Evolutionary conservation across 352 stramenopile species (phyloP).

Genomic region (Pythium utonaiense): DNA sequence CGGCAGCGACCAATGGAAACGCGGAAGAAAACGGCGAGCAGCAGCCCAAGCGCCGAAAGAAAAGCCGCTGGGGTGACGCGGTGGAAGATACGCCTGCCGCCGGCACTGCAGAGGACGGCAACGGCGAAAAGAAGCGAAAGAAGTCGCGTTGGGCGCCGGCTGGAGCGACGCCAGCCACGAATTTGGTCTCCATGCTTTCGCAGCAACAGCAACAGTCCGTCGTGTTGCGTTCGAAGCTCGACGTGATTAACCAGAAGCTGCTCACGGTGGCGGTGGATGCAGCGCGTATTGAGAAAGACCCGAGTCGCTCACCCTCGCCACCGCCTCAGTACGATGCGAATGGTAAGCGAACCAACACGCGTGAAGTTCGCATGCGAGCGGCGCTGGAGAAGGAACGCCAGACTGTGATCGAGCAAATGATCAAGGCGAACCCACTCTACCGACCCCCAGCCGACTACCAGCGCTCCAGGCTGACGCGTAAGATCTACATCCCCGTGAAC

Average conservation of each 20-base stretch:
- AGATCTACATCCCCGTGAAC: constrained; percentile 97
- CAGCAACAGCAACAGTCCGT: constrained; percentile 76
- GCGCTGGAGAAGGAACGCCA: constrained; percentile 88
- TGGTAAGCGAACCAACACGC: constrained; percentile 96
- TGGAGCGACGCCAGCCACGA: constrained; percentile 34
- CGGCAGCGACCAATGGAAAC: background rate
- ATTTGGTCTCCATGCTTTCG: constrained; percentile 29
- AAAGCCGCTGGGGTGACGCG: constrained; percentile 84
- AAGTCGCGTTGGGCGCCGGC: constrained; percentile 78
- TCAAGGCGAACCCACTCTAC: constrained; percentile 93
- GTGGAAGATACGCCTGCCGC: constrained; percentile 28
- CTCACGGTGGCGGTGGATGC: constrained; percentile 81
- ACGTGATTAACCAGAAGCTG: constrained; percentile 69
- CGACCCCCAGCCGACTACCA: constrained; percentile 85
- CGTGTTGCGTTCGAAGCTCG: constrained; percentile 64
- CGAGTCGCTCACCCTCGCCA: constrained; percentile 89
- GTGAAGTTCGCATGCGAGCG: constrained; percentile 93
- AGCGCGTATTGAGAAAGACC: constrained; percentile 77
- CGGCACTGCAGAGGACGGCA: constrained; percentile 11
- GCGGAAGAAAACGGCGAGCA: constrained; percentile 3
- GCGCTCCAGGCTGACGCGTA: constrained; percentile 91
- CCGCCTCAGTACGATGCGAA: constrained; percentile 95
- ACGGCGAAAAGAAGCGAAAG: constrained; percentile 63
- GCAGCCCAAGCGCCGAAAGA: constrained; percentile 63
- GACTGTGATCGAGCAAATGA: constrained; percentile 94